Conservation (phyloP, 306 rosid species). For the Urtica urens region DNA sequence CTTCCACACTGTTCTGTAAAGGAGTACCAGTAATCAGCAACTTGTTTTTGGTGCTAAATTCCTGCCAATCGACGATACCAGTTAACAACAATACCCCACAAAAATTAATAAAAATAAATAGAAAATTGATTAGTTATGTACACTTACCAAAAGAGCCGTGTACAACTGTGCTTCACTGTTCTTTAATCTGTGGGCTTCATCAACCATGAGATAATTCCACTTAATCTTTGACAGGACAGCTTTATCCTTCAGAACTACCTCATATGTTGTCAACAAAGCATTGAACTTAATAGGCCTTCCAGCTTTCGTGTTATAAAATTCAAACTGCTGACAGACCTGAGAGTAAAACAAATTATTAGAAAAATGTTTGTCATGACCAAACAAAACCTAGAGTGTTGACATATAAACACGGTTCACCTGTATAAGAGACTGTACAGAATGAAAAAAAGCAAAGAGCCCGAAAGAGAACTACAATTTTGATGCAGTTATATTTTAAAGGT, state of each 20-base stretch:
- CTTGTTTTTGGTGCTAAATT: slow-evolving; percentile 98
- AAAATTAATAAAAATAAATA: neutral
- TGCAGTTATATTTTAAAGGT: too few relatives aligned
- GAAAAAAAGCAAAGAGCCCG: neutral
- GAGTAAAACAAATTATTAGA: slow-evolving; percentile 3
- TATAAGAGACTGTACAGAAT: neutral
- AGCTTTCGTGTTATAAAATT: slow-evolving; percentile 59
- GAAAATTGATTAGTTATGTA: slow-evolving; percentile 12
- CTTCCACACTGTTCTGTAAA: slow-evolving; percentile 94
- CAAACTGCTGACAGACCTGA: slow-evolving; percentile 97
- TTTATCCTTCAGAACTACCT: slow-evolving; percentile 91
- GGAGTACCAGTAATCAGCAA: slow-evolving; percentile 98
- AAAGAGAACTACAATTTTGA: too few relatives aligned
- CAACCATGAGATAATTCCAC: slow-evolving; percentile 98
- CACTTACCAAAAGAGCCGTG: slow-evolving; percentile 77
- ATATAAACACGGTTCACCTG: too few relatives aligned
- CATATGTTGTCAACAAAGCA: slow-evolving; percentile 85
- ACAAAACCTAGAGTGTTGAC: neutral
- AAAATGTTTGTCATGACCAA: neutral
- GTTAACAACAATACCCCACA: slow-evolving; percentile 8
- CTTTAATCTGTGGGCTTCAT: slow-evolving; percentile 98
- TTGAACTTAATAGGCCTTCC: slow-evolving; percentile 80
- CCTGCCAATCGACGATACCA: slow-evolving; percentile 37
- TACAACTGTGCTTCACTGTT: slow-evolving; percentile 98
- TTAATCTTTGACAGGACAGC: slow-evolving; percentile 84